Conservation (phyloP, 2,329 filamentous ascomycete species). For the Plenodomus biglobosus region DNA sequence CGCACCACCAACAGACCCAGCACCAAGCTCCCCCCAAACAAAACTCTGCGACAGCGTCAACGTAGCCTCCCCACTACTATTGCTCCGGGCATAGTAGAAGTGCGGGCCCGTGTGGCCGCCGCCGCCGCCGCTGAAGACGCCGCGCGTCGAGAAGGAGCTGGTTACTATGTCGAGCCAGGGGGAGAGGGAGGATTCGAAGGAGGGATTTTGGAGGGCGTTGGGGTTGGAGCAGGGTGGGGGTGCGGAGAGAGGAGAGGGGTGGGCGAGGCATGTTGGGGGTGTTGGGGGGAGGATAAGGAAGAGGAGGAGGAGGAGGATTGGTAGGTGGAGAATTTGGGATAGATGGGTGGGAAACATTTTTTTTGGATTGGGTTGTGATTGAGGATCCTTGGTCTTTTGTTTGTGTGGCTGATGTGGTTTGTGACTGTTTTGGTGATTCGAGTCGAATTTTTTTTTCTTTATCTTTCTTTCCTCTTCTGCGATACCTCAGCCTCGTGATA, state of each 20-base stretch:
- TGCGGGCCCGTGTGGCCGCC: conserved; percentile 7
- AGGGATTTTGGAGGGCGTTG: conserved; percentile 21
- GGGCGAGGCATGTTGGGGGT: neutral
- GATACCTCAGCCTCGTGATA: too few relatives aligned
- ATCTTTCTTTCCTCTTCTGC: too few relatives aligned
- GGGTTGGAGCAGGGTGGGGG: conserved; percentile 2
- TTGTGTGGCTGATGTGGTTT: neutral
- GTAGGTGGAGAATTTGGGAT: neutral
- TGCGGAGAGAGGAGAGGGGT: neutral
- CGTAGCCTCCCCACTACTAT: conserved; percentile 12
- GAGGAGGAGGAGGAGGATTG: conserved; percentile 3
- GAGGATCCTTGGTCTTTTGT: neutral
- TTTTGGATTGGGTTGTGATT: neutral
- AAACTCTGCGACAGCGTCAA: conserved; percentile 20
- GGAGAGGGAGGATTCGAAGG: conserved; percentile 15
- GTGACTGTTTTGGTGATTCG: neutral
- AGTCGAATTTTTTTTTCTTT: too few relatives aligned
- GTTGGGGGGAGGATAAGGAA: neutral
- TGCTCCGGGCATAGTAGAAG: conserved; percentile 12
- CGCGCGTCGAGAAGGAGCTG: conserved; percentile 17
- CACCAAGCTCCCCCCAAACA: too few relatives aligned
- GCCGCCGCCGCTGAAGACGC: conserved; percentile 1
- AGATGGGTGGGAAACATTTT: neutral
- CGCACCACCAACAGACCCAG: too few relatives aligned
- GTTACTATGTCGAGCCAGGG: conserved; percentile 22